A percentile compares a stretch with the other conserved stretches of the same genome.
These are phyloP conservation scores for Paraurostyla sp. DNA, from an alignment of 73 alveolate species.

Conservation along the genomic window DNA sequence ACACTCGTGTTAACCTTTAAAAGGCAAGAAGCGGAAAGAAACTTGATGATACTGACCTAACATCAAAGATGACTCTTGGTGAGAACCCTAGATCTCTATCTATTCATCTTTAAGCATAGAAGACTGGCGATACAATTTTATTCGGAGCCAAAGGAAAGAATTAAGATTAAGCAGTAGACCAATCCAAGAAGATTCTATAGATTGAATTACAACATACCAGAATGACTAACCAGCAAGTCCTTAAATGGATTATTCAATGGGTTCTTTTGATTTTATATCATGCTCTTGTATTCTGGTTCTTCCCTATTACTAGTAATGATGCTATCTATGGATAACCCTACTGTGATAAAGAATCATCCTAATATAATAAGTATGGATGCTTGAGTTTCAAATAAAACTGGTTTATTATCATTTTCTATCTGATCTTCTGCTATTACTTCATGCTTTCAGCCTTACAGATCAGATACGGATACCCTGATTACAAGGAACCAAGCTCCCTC, in stretches of 20 bases:
- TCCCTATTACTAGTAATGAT: constrained; percentile 42
- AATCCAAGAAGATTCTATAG: not conserved
- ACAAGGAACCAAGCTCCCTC: constrained; percentile 59
- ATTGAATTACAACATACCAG: constrained; percentile 26
- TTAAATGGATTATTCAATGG: constrained; percentile 50
- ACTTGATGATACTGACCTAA: not conserved
- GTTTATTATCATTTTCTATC: constrained; percentile 81
- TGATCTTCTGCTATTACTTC: constrained; percentile 88
- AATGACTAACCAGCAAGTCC: constrained; percentile 42
- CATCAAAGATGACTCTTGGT: constrained; percentile 27
- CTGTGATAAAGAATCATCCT: constrained; percentile 26
- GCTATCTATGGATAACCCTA: constrained; percentile 51
- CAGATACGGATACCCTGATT: constrained; percentile 93
- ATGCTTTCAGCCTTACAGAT: constrained; percentile 90
- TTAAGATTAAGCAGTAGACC: not conserved
- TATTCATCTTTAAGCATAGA: not conserved
- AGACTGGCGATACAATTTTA: constrained; percentile 29
- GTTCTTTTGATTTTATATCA: constrained; percentile 26
- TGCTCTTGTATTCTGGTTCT: constrained; percentile 47
- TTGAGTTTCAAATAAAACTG: constrained; percentile 56
- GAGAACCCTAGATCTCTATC: constrained; percentile 14
- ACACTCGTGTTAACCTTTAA: constrained; percentile 1
- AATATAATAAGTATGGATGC: constrained; percentile 61
- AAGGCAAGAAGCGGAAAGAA: constrained; percentile 13
- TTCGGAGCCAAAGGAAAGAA: not conserved